These are phyloP conservation scores for Gossypium anomalum DNA, from an alignment of 345 rosid genomes.

Conservation along the genomic window DNA sequence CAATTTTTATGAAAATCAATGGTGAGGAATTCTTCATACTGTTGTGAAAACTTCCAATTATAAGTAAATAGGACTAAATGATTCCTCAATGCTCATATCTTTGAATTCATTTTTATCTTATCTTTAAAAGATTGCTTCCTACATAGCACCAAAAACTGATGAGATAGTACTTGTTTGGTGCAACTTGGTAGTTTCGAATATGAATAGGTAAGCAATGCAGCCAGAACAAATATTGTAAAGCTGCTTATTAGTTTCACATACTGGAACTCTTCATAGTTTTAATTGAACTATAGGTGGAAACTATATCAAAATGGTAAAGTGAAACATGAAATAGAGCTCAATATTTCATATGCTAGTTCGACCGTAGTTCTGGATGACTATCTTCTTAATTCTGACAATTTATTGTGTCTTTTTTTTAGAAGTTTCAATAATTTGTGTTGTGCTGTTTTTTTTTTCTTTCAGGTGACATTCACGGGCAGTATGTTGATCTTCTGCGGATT, in stretches of 20 bases:
- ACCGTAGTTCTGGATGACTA: neutral
- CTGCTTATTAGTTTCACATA: neutral
- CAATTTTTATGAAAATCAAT: neutral
- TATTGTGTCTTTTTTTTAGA: neutral
- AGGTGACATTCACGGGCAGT: constrained; percentile 96
- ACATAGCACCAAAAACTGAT: neutral
- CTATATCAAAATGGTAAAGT: neutral
- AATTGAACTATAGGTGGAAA: constrained; percentile 10
- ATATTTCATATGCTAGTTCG: neutral
- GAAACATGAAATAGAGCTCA: neutral
- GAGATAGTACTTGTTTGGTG: neutral
- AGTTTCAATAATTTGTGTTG: constrained; percentile 3
- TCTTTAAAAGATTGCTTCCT: no score
- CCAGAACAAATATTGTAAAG: neutral
- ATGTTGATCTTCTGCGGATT: constrained; percentile 78
- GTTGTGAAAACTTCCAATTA: neutral
- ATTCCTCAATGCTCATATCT: no score
- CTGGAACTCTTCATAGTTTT: neutral
- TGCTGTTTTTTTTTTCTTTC: constrained; percentile 11
- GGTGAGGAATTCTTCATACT: neutral
- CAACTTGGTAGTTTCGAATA: neutral
- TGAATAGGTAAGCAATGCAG: neutral
- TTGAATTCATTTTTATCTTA: no score
- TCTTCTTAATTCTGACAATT: neutral
- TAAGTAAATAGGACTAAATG: neutral